These are phyloP conservation scores for Saccharomycopsis javanensis DNA, from an alignment of 805 yeast species.

Conservation along the genomic window DNA sequence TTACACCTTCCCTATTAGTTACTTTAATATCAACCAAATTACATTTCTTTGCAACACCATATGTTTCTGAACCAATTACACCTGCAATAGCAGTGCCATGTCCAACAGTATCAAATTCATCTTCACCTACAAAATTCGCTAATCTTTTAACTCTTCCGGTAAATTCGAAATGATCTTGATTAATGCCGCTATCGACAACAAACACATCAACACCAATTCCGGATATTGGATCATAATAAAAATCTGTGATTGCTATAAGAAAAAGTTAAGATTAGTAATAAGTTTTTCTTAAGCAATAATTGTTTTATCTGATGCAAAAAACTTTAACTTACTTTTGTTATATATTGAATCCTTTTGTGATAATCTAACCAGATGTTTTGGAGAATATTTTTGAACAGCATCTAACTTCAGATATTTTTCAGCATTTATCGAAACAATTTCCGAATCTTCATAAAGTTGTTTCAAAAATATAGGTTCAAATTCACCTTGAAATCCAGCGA, in stretches of 20 bases:
- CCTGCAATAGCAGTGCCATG: conserved; percentile 43
- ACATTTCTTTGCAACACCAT: conserved; percentile 43
- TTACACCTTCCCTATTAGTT: conserved; percentile 30
- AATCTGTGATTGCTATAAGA: conserved; percentile 25
- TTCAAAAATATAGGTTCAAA: conserved; percentile 1
- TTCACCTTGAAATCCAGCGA: conserved; percentile 12
- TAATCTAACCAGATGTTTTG: conserved; percentile 34
- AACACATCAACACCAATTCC: conserved; percentile 52
- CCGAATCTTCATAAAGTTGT: conserved; percentile 1
- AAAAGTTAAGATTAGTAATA: neutral
- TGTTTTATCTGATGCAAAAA: neutral
- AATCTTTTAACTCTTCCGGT: conserved; percentile 42
- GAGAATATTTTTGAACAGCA: conserved; percentile 30
- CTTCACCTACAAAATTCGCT: conserved; percentile 36
- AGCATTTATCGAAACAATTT: conserved; percentile 2
- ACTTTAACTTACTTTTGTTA: conserved; percentile 18
- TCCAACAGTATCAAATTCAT: conserved; percentile 26
- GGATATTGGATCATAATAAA: conserved; percentile 33
- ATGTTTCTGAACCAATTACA: conserved; percentile 38
- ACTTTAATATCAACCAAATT: conserved; percentile 36
- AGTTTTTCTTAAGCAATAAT: neutral
- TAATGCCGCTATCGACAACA: conserved; percentile 48
- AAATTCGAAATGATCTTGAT: conserved; percentile 44
- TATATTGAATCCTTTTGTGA: conserved; percentile 27
- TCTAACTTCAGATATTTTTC: conserved; percentile 10